Evolutionary conservation across 73 alveolate species (phyloP), one percentile per base, ranked within the genome.

Genomic region (Breviolum minutum): DNA sequence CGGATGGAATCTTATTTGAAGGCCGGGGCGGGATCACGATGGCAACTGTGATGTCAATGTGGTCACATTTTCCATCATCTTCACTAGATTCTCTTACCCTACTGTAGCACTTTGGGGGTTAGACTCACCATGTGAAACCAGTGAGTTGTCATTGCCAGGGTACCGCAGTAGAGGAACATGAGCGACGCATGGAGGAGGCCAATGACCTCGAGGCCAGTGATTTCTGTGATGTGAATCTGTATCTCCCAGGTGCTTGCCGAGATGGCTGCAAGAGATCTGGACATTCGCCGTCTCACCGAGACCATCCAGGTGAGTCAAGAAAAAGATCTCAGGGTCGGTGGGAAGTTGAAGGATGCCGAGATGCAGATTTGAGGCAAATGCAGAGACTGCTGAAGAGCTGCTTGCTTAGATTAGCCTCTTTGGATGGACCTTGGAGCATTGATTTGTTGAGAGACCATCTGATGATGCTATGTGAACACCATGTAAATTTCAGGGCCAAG

Each of bases 1-100:
- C 98, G 98, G 61, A 61, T 92, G 91, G 98, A 92, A 66, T 92
- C 98, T 9, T 92, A 74, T 90, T 54, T 92, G 74, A 73, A 92
- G 98, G 98, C 91, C 20, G 40, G 63, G 32, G 3, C 54, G 54
- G 54, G 54, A 40, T 40, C 54, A 40, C 3, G 54, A 40, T 40
- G 54, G 54, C 54, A 40, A 40, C 54, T 40, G n/a, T 40, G 54
- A 40, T n/a, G n/a, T n/a, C n/a, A n/a, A n/a, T n/a, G 54, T 40
- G 54, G 54, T 40, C 54, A 40, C 54, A 40, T 40, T 40, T 40
- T 40, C 54, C 54, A 40, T 40, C 54, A 40, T 40, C 54, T 40
- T 40, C 54, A 40, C 54, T 40, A 40, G 54, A 40, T 40, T 40
- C 54, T 40, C 5, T 40, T 40, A 0, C 54, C 0, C 3, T 40